Percentiles rank a stretch among this genome's conserved stretches.
Conservation (phyloP, 1,139 yeast species). For the Yamadazyma triangularis region DNA sequence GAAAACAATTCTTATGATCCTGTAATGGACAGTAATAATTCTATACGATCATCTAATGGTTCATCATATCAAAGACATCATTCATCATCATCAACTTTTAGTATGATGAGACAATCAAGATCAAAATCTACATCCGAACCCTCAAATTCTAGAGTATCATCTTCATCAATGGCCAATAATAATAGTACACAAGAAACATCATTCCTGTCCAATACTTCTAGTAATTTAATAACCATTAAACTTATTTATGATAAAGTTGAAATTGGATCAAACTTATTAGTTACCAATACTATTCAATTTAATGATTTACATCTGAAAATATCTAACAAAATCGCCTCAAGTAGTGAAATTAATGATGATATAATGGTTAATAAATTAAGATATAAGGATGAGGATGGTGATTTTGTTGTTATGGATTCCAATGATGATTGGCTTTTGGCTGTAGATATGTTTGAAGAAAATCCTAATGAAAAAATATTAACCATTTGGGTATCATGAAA, state of each 20-base stretch:
- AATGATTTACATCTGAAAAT: slow-evolving; percentile 42
- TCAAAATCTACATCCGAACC: slow-evolving; percentile 21
- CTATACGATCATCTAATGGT: slow-evolving; percentile 28
- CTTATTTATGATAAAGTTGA: slow-evolving; percentile 47
- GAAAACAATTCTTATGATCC: slow-evolving; percentile 22
- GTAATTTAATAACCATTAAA: slow-evolving; percentile 28
- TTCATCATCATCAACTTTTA: slow-evolving; percentile 42
- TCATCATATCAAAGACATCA: slow-evolving; percentile 36
- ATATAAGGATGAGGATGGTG: slow-evolving; percentile 95
- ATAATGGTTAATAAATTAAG: slow-evolving; percentile 51
- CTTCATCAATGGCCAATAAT: slow-evolving; percentile 13
- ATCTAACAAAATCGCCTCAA: slow-evolving; percentile 30
- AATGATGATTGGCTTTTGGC: slow-evolving; percentile 71
- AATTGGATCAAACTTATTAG: slow-evolving; percentile 28
- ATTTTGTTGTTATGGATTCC: slow-evolving; percentile 79
- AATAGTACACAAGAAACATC: slow-evolving; percentile 15
- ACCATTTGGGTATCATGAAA: slow-evolving; percentile 36
- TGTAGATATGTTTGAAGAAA: slow-evolving; percentile 48
- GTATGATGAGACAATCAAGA: slow-evolving; percentile 40
- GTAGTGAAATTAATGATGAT: slow-evolving; percentile 30
- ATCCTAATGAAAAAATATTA: slow-evolving; percentile 27
- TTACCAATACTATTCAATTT: slow-evolving; percentile 44
- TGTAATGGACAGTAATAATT: slow-evolving; percentile 11
- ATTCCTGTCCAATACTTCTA: slow-evolving; percentile 13
- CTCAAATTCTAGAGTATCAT: slow-evolving; percentile 13